Base-by-base conservation (phyloP, 164 flowering plant species). In the Magnolia sinica region DNA sequence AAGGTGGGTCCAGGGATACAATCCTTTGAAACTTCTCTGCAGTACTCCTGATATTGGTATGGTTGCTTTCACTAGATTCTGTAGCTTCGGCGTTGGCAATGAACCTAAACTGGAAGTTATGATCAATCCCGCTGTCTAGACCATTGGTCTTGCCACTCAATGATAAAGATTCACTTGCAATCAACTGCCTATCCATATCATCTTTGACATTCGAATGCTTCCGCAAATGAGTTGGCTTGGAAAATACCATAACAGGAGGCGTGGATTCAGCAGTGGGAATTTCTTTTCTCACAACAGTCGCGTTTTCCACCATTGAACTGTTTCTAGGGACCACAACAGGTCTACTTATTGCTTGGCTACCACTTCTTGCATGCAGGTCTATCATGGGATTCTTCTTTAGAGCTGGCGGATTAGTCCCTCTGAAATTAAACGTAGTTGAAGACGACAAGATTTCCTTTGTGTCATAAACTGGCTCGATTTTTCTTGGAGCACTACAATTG, bases 401-500 rank as follows among this genome's bases (percentile, higher is more conserved):
- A 71, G 84, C 81, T 75, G 88, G 73, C 63, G 85, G 77, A 81
- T 68, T 84, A 50, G 88, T 37, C 1, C 22, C 71, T 50, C n/a
- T 18, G n/a, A 29, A 68, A 29, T 31, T 79, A 72, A 82, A 80
- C 59, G 88, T 50, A 1, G 73, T 66, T 76, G 91, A 81, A 79
- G 76, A 79, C 58, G 76, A 71, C 23, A 77, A 50, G 82, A 71
- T 76, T 7, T 84, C 78, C 83, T 85, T 91, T 70, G 86, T 70
- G 73, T 80, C 87, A 67, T 84, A 71, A 65, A 11, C 18, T 11
- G 61, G 61, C 61, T 55, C 61, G 18, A 73, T 85, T 84, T 89
- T 87, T 80, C 91, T 97, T 77, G 96, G 95, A 78, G 97, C 91
- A 80, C 91, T 82, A 75, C 94, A 91, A 79, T 78, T 77, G 86